These are phyloP conservation scores for Plasmodium falciparum DNA, from an alignment of 169 alveolate genomes.

Conservation along the genomic window DNA sequence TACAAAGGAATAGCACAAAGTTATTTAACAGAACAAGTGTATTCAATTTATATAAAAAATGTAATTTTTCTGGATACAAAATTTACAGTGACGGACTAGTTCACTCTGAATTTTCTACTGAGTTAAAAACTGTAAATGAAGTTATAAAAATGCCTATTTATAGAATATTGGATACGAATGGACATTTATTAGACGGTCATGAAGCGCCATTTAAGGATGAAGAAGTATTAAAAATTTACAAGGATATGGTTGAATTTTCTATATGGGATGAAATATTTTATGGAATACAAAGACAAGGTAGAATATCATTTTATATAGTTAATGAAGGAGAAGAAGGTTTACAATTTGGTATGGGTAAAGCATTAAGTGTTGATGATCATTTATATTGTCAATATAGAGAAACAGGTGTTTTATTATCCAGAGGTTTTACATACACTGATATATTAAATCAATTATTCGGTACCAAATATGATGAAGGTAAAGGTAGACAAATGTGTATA, in stretches of 20 bases:
- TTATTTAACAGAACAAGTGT: conserved; percentile 9
- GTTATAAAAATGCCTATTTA: conserved; percentile 83
- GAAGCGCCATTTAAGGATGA: conserved; percentile 80
- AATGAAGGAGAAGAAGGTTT: conserved; percentile 97
- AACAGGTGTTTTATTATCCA: conserved; percentile 92
- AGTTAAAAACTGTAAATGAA: conserved; percentile 81
- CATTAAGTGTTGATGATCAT: conserved; percentile 90
- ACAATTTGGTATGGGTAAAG: conserved; percentile 94
- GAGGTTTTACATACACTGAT: conserved; percentile 93
- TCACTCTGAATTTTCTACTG: conserved; percentile 85
- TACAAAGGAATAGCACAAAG: conserved; percentile 1
- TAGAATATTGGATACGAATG: conserved; percentile 84
- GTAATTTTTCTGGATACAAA: conserved; percentile 44
- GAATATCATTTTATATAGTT: conserved; percentile 96
- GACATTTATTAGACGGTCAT: conserved; percentile 81
- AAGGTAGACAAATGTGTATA: conserved; percentile 98
- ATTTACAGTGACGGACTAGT: conserved; percentile 78
- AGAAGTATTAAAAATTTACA: conserved; percentile 80
- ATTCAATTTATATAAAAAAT: conserved; percentile 16
- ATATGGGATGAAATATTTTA: conserved; percentile 89
- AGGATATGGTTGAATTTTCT: conserved; percentile 82
- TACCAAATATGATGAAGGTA: conserved; percentile 92
- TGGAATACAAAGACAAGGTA: conserved; percentile 91
- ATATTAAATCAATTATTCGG: conserved; percentile 86
- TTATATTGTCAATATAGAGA: conserved; percentile 95